A percentile compares a stretch with the other conserved stretches of the same genome.
Evolutionary conservation across 345 rosid species (phyloP).

Genomic region (Limnanthes douglasii): DNA sequence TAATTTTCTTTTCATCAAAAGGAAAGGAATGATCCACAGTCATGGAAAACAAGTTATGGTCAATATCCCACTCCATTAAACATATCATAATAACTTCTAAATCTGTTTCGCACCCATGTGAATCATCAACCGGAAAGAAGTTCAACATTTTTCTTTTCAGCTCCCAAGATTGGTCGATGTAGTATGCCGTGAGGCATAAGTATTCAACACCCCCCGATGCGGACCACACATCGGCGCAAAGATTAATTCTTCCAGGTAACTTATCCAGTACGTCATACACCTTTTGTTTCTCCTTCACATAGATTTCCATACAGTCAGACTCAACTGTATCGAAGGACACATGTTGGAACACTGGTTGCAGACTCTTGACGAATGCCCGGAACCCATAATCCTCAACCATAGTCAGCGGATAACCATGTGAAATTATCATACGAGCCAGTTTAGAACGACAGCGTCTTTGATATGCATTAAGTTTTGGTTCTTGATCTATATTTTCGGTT

Average conservation of each 20-base stretch:
- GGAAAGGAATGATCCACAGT: conserved; percentile 34
- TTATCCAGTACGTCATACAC: conserved; percentile 50
- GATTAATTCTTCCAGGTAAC: conserved; percentile 58
- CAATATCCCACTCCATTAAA: conserved; percentile 84
- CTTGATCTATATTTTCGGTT: conserved; percentile 19
- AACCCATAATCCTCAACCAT: conserved; percentile 81
- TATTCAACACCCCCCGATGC: conserved; percentile 30
- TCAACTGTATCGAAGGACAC: conserved; percentile 37
- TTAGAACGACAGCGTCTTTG: conserved; percentile 59
- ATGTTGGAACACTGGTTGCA: conserved; percentile 58
- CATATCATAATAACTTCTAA: conserved; percentile 45
- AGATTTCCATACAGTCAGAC: conserved; percentile 68
- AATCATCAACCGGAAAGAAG: conserved; percentile 35
- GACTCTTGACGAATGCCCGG: conserved; percentile 47
- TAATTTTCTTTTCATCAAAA: conserved; percentile 34
- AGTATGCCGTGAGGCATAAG: conserved; percentile 46
- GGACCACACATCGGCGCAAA: conserved; percentile 47
- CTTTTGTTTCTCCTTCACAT: conserved; percentile 49
- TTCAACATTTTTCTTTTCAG: conserved; percentile 38
- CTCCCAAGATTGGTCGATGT: conserved; percentile 56
- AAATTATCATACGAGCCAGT: conserved; percentile 67
- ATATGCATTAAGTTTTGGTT: conserved; percentile 24
- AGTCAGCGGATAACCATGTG: conserved; percentile 52
- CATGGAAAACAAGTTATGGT: conserved; percentile 54
- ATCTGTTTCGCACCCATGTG: conserved; percentile 41